Evolutionary conservation across 306 rosid species (phyloP), one percentile per base, ranked within the genome.

Genomic region (Cucurbita moschata): DNA sequence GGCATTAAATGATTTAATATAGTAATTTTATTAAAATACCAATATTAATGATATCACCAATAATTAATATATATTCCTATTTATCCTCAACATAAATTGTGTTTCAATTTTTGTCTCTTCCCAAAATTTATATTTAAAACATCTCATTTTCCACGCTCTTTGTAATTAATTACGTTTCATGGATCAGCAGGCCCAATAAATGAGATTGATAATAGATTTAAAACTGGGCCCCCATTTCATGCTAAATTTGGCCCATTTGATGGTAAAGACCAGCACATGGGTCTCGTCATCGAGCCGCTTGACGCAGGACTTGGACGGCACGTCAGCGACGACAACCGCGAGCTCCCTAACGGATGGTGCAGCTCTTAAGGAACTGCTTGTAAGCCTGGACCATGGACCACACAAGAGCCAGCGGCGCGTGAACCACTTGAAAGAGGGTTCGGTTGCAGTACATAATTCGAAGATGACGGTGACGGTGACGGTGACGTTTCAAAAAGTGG

Each of bases 341-440:
- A 13, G 79, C 44, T 1, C 92, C 92, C 0, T 37, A 30, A 12
- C 79, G 63, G 75, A 87, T 10, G 56, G 23, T 76, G 87, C 97
- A 87, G 5, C 72, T 82, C 81, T 35, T 83, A 1, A 88, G 52
- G 43, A 91, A 86, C 46, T 16, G 81, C 79, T 87, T 86, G 87
- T 87, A 91, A 4, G 80, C 77, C 37, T 84, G 81, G 16, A 88
- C 78, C 12, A 88, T 42, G 74, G 92, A 82, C 97, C 91, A 87
- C 0, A 88, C 92, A 16, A 77, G 30, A 11, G 79, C 73, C 7
- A 87, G 79, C 1, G 96, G 92, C 8, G 92, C 90, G 9, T 83
- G 79, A 21, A 87, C 80, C 74, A 64, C 47, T 69, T 84, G 90
- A 55, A 87, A 79, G 26, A 83, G 81, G 18, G 54, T 50, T 50